phyloP scores from a whole-genome alignment of 768 basidiomycete genomes.

The Lepiota brunneoincarnata region DNA sequence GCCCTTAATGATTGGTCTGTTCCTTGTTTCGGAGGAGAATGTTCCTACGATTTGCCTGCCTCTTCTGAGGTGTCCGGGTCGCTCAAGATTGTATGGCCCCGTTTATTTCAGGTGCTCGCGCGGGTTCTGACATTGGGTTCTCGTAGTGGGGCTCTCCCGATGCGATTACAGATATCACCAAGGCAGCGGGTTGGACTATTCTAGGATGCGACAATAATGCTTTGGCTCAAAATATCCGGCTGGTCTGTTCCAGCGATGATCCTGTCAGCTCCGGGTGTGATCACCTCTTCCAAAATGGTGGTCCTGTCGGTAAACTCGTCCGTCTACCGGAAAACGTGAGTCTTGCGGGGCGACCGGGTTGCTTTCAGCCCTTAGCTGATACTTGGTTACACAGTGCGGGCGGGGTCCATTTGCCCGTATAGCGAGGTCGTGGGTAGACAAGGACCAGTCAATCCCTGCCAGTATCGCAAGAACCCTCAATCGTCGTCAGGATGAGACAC shows the following conservation, averaged over 20 bases:
- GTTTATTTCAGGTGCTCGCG: not conserved
- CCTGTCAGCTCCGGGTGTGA: not conserved
- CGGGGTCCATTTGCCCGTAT: constrained; percentile 18
- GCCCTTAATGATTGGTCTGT: constrained; percentile 17
- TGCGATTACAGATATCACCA: constrained; percentile 10
- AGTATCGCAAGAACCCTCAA: constrained; percentile 7
- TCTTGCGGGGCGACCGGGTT: constrained; percentile 14
- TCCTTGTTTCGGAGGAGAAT: constrained; percentile 15
- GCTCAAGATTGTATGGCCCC: constrained; percentile 12
- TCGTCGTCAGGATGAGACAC: constrained; percentile 10
- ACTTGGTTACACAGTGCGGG: constrained; percentile 16
- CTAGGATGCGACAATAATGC: constrained; percentile 6
- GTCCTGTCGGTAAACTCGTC: not conserved
- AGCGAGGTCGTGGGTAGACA: constrained; percentile 15
- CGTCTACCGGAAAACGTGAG: constrained; percentile 31
- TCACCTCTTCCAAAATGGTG: constrained; percentile 3
- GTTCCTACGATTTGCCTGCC: constrained; percentile 15
- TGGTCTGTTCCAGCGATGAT: constrained; percentile 5
- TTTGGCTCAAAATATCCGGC: constrained; percentile 5
- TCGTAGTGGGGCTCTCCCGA: constrained; percentile 19
- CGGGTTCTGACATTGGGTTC: not conserved
- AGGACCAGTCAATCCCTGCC: constrained; percentile 18
- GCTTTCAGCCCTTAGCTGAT: not conserved
- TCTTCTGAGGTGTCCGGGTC: constrained; percentile 10
- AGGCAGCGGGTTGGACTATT: constrained; percentile 11